Conservation (phyloP, 2,329 filamentous ascomycete species). For the Juglanconis sp. region DNA sequence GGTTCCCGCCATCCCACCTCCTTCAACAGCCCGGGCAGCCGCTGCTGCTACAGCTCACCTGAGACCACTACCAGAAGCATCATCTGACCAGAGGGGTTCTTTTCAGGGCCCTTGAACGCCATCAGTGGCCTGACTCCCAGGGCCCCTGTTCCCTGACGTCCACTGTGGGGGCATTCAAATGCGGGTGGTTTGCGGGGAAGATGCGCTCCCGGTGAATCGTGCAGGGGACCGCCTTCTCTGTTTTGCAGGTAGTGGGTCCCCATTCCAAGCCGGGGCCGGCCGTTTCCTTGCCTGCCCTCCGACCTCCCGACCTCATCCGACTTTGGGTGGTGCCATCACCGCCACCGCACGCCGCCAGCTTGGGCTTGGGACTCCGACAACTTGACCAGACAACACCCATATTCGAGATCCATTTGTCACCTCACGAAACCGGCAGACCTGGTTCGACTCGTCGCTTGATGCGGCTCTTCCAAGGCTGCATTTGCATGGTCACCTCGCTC, state of each 20-base stretch:
- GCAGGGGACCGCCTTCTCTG: neutral
- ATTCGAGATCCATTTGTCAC: constrained; percentile 16
- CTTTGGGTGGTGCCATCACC: neutral
- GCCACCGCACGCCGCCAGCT: neutral
- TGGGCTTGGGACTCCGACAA: neutral
- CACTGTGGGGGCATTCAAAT: constrained; percentile 1
- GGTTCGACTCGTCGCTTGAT: constrained; percentile 10
- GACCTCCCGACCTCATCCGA: constrained; percentile 10
- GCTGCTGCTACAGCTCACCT: neutral
- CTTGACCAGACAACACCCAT: neutral
- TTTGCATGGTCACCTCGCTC: constrained; percentile 2
- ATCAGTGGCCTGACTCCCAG: constrained; percentile 12
- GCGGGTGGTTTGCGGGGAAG: constrained; percentile 10
- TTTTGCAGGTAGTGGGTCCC: too few species aligned
- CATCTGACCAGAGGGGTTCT: constrained; percentile 10
- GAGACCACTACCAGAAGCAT: constrained; percentile 4
- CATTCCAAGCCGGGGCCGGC: neutral
- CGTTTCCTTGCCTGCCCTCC: neutral
- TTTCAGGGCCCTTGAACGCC: neutral
- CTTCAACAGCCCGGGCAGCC: constrained; percentile 9
- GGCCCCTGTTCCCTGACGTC: constrained; percentile 5
- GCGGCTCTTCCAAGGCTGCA: constrained; percentile 7
- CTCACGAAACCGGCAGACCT: constrained; percentile 2
- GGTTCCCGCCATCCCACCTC: neutral
- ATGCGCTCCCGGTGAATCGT: neutral